phyloP scores from a whole-genome alignment of 768 basidiomycete genomes.

The Hypholoma sublateritium region DNA sequence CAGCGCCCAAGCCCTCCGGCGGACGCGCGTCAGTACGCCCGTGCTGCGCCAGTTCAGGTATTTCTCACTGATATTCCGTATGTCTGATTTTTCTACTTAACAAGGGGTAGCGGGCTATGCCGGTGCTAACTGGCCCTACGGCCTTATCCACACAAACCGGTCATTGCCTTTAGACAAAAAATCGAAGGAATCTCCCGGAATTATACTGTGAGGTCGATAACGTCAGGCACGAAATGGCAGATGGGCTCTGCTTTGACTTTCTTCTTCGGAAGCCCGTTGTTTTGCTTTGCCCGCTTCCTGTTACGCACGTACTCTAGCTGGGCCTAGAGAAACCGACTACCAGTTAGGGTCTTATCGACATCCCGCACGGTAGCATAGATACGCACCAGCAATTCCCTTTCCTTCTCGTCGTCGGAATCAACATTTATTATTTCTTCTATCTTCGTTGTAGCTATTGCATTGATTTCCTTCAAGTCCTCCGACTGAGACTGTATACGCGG shows the following conservation, averaged over 20 bases:
- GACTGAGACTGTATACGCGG: not conserved
- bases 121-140: no score
- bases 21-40: no score
- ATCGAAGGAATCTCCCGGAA: no score
- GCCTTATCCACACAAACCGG: no score
- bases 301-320: slow-evolving; percentile 4
- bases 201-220: not conserved
- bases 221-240: not conserved
- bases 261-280: not conserved
- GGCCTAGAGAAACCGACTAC: not conserved
- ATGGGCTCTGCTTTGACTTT: not conserved
- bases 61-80: no score
- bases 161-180: no score
- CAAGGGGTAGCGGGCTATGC: no score
- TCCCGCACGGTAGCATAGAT: no score
- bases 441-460: not conserved
- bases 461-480: not conserved
- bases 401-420: not conserved
- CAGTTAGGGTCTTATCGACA: not conserved
- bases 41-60: no score
- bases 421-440: not conserved
- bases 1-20: no score
- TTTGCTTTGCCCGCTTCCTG: not conserved
- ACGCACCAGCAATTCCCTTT: not conserved
- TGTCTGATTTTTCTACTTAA: no score